Evolutionary conservation across 1,284 basidiomycete species (phyloP).

Genomic region (Tremellales sp.): DNA sequence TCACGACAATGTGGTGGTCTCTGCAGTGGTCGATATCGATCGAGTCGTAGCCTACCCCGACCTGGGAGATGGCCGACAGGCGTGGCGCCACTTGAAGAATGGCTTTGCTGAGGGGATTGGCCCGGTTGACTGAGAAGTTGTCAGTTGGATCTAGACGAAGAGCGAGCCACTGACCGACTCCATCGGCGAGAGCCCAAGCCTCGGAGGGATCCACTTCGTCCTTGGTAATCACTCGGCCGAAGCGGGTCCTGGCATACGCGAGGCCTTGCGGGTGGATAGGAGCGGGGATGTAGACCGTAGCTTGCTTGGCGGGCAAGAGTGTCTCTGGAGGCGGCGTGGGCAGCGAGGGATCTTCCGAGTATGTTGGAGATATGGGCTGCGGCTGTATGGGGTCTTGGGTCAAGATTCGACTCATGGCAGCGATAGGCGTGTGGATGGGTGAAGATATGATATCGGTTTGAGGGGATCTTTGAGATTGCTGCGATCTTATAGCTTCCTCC

Average conservation of each 20-base stretch:
- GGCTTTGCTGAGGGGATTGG: slow-evolving; percentile 17
- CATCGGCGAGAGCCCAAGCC: slow-evolving; percentile 15
- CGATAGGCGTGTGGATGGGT: too few relatives aligned
- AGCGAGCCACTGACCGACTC: slow-evolving; percentile 18
- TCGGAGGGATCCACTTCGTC: neutral
- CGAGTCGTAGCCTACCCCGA: slow-evolving; percentile 35
- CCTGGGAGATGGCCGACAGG: slow-evolving; percentile 31
- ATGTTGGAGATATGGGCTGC: too few relatives aligned
- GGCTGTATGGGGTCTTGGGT: too few relatives aligned
- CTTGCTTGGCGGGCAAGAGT: slow-evolving; percentile 15
- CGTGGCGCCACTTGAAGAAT: slow-evolving; percentile 21
- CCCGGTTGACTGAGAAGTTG: slow-evolving; percentile 26
- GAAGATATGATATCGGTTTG: too few relatives aligned
- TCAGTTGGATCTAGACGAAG: neutral
- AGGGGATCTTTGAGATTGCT: too few relatives aligned
- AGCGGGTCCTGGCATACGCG: slow-evolving; percentile 25
- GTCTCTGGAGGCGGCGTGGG: slow-evolving; percentile 17
- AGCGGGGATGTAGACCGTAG: slow-evolving; percentile 26
- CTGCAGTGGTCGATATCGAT: slow-evolving; percentile 49
- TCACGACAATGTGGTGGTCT: slow-evolving; percentile 56
- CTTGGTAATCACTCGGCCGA: slow-evolving; percentile 16
- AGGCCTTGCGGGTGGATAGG: slow-evolving; percentile 26
- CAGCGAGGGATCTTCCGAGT: too few relatives aligned
- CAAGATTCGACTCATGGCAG: too few relatives aligned
- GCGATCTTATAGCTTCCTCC: too few relatives aligned